phyloP scores from a whole-genome alignment of 2,329 filamentous ascomycete species.

The Epichloe sylvatica region DNA sequence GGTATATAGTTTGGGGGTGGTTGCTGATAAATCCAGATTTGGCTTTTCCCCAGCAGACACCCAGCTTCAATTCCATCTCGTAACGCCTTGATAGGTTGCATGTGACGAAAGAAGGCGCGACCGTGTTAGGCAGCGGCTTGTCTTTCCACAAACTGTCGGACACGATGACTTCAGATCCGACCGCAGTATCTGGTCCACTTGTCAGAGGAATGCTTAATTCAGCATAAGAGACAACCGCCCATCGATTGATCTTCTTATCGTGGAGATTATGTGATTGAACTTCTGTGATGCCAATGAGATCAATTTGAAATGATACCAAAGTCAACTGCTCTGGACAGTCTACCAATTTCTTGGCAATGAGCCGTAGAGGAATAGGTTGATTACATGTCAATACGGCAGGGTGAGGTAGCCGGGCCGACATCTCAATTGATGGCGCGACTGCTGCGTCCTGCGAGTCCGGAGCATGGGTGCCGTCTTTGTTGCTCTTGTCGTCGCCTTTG shows the following conservation, averaged over 20 bases:
- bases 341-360: slow-evolving; percentile 65
- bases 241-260: slow-evolving; percentile 56
- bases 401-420: slow-evolving; percentile 66
- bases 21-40: slow-evolving; percentile 15
- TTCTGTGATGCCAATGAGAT: slow-evolving; percentile 65
- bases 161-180: slow-evolving; percentile 54
- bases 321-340: slow-evolving; percentile 56
- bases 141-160: slow-evolving; percentile 60
- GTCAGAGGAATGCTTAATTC: slow-evolving; percentile 61
- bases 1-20: slow-evolving; percentile 49
- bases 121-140: slow-evolving; percentile 63
- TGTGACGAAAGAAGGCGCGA: slow-evolving; percentile 74
- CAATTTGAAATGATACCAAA: slow-evolving; percentile 66
- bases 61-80: slow-evolving; percentile 68
- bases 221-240: slow-evolving; percentile 58
- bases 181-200: slow-evolving; percentile 35
- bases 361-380: slow-evolving; percentile 63
- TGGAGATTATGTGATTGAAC: slow-evolving; percentile 64
- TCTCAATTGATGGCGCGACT: slow-evolving; percentile 54
- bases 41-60: slow-evolving; percentile 58
- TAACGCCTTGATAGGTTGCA: slow-evolving; percentile 80
- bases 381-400: slow-evolving; percentile 85
- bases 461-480: slow-evolving; percentile 11
- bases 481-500: slow-evolving; percentile 12
- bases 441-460: slow-evolving; percentile 17